Evolutionary conservation across 1,139 yeast genomes (phyloP).

Genomic region (Arxiozyma telluris): DNA sequence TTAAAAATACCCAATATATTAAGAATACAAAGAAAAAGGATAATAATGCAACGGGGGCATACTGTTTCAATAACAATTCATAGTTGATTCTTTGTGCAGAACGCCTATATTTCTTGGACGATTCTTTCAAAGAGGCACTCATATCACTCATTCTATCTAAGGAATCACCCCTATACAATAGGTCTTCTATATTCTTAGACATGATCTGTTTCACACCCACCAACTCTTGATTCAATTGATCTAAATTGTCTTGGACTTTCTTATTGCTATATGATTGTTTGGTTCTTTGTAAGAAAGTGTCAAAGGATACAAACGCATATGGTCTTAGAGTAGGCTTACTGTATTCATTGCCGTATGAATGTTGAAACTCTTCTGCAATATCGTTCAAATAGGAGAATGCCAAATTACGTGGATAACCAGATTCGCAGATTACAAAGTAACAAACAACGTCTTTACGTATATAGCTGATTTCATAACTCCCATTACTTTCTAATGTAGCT

Average conservation of each 20-base stretch:
- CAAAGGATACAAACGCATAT: conserved; percentile 84
- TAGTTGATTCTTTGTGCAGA: conserved; percentile 87
- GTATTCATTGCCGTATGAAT: conserved; percentile 70
- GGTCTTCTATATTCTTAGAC: conserved; percentile 93
- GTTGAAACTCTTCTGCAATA: conserved; percentile 70
- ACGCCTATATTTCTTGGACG: conserved; percentile 78
- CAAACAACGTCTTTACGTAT: conserved; percentile 54
- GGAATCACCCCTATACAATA: conserved; percentile 89
- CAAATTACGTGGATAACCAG: conserved; percentile 74
- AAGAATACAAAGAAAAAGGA: conserved; percentile 67
- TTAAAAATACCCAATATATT: conserved; percentile 71
- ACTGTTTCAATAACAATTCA: conserved; percentile 80
- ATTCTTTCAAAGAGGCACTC: conserved; percentile 69
- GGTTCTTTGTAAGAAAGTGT: conserved; percentile 73
- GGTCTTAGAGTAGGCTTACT: conserved; percentile 61
- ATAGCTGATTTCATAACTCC: conserved; percentile 68
- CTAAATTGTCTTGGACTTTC: conserved; percentile 81
- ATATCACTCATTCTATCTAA: conserved; percentile 88
- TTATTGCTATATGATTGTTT: conserved; percentile 84
- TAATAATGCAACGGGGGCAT: conserved; percentile 73
- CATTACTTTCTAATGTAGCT: conserved; percentile 71
- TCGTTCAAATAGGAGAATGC: conserved; percentile 84
- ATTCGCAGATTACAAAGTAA: conserved; percentile 69
- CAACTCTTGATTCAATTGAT: conserved; percentile 74
- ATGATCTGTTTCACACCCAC: conserved; percentile 91